A percentile compares a stretch with the other conserved stretches of the same genome.
phyloP scores from a whole-genome alignment of 805 yeast species.

The Ogataea chonburiensis region DNA sequence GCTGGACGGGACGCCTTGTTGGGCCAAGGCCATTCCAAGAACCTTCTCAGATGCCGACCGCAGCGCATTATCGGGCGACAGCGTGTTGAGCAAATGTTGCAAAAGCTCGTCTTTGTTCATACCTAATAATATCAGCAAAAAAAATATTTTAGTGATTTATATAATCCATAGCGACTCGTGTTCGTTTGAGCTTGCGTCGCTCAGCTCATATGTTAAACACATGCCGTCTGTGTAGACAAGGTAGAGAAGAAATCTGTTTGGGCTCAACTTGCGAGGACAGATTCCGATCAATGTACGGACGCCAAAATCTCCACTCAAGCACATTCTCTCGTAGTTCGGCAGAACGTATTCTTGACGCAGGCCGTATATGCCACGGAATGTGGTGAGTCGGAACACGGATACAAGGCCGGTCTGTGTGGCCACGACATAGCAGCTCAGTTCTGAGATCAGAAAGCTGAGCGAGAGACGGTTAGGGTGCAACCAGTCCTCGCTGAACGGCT shows the following conservation, averaged over 20 bases:
- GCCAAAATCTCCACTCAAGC: slow-evolving; percentile 22
- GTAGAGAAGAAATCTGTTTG: slow-evolving; percentile 18
- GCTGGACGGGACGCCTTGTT: slow-evolving; percentile 44
- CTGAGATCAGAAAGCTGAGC: slow-evolving; percentile 36
- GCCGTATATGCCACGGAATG: slow-evolving; percentile 40
- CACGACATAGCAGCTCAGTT: slow-evolving; percentile 39
- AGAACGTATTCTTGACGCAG: slow-evolving; percentile 46
- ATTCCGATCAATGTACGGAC: slow-evolving; percentile 28
- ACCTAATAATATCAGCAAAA: slow-evolving; percentile 1
- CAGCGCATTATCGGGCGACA: slow-evolving; percentile 43
- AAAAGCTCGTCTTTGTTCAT: slow-evolving; percentile 48
- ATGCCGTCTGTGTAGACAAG: slow-evolving; percentile 30
- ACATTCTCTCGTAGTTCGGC: slow-evolving; percentile 28
- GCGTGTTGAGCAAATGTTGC: slow-evolving; percentile 46
- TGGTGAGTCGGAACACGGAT: slow-evolving; percentile 41
- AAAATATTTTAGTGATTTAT: slow-evolving; percentile 4
- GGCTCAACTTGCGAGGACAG: slow-evolving; percentile 13
- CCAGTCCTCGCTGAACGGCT: slow-evolving; percentile 38
- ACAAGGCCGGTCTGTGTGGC: slow-evolving; percentile 46
- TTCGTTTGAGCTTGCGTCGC: slow-evolving; percentile 6
- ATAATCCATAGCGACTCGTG: slow-evolving; percentile 6
- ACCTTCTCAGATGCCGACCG: slow-evolving; percentile 46
- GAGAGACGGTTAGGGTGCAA: slow-evolving; percentile 31
- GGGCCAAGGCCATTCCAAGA: slow-evolving; percentile 40
- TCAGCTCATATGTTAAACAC: slow-evolving; percentile 26